Base-by-base conservation (phyloP, 805 yeast species). In the Kodamaea laetipori region DNA sequence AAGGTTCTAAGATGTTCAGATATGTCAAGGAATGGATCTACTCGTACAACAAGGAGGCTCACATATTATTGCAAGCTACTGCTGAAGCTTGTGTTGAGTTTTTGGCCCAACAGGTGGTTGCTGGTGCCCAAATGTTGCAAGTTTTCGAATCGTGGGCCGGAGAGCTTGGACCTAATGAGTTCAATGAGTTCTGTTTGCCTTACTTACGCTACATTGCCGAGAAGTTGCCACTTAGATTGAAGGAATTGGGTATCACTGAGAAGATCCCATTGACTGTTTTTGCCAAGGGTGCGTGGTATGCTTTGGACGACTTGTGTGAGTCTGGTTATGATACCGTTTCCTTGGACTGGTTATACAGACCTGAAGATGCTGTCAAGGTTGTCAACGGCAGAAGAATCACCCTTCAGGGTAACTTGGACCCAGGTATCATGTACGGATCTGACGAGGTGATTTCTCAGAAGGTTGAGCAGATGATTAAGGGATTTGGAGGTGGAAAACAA, bases 81-180 rank as follows among this genome's bases (percentile, higher is more conserved):
- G 85, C 97, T 17, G 92, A 88, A 48, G 89, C 86, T 21, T 94
- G 97, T 43, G 73, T 92, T 28, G 98, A 92, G 63, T 94, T 92
- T 60, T 75, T 94, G 57, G 95, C 96, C 3, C 86, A 84, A 57
- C 99, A 94, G 67, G 96, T 94, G 35, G 81, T 82, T 53, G 99
- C 99, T 1, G 99, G 99, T 54, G 98, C 98, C 26, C 99, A 94
- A 71, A 90, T 94, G 83, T 75, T 94, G 48, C 99, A 94, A 67
- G 90, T 94, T 26, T 94, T 94, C 60, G 99, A 94, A 61, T 86
- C 96, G 27, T 90, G 97, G 96, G 99, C 96, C 45, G 96, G 98
- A 40, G 98, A 94, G 67, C 75, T 94, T 45, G 94, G 96, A 1
- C 95, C 97, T 9, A 71, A 71, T 41, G 99, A 94, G 58, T 94